Evolutionary conservation across 2,329 filamentous ascomycete genomes (phyloP), one percentile per base, ranked within the genome.

Genomic region (Dothidotthia symphoricarpi): DNA sequence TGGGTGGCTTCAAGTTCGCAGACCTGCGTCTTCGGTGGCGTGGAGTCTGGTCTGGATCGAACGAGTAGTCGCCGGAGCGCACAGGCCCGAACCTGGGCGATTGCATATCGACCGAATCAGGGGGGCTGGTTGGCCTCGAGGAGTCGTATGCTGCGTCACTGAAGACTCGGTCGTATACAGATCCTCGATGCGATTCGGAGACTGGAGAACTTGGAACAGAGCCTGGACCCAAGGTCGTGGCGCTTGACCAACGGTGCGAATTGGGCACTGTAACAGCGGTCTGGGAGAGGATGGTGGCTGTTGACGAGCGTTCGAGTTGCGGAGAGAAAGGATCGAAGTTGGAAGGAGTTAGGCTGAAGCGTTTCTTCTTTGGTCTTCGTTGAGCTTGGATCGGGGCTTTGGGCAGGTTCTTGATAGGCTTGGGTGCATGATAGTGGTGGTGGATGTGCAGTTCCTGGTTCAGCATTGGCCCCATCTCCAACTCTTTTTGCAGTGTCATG

Each of bases 201-300:
- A 76, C 78, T 0, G 93, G 90, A 3, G 91, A 96, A 53, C 83
- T 89, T 2, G 89, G 84, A 2, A 85, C 76, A 0, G 90, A 95
- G 2, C 85, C 88, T 1, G 80, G 67, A 2, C 79, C 75, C 41
- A 85, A 66, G 6, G 71, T 81, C 8, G 86, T 82, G 0, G 80
- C 80, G 17, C 78, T 77, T 31, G 84, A 83, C 79, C 84, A 90
- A 35, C 82, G 76, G 31, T 67, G 58, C 13, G 52, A 35, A 66
- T 75, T 65, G 75, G 72, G 78, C 52, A 73, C 80, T 58, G 71
- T 85, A 60, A 74, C 77, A 4, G 77, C 72, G 0, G 77, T 80
- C 39, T 79, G 82, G 6, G 82, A 81, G 34, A 88, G 78, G 12
- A 84, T 79, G 0, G 76, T 71, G 10, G 77, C 72, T n/a, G 73